These are phyloP conservation scores for Termitomyces sp. DNA, from an alignment of 768 basidiomycete species.

Conservation along the genomic window DNA sequence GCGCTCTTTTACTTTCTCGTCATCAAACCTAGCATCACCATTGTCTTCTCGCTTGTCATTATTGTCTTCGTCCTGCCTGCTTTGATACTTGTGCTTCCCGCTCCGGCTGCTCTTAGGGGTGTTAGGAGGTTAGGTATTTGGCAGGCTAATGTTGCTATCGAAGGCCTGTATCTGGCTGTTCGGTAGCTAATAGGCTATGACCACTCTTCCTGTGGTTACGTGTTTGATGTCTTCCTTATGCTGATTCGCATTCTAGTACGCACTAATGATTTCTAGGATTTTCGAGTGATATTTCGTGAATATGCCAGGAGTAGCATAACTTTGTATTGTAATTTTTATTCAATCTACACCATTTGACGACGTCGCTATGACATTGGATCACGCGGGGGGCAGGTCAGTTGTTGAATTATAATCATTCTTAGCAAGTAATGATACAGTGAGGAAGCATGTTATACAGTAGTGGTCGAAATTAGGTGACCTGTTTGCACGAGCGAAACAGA, in stretches of 20 bases:
- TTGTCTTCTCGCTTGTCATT: constrained; percentile 58
- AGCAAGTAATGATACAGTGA: background rate
- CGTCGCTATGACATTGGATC: background rate
- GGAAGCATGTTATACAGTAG: background rate
- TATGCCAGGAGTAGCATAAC: background rate
- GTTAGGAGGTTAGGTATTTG: constrained; percentile 69
- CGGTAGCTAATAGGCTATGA: constrained; percentile 25
- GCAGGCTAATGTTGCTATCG: constrained; percentile 83
- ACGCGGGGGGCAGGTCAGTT: too few relatives aligned
- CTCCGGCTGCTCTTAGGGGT: constrained; percentile 64
- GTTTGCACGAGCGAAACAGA: background rate
- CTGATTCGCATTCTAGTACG: background rate
- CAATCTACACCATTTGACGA: background rate
- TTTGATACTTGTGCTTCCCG: constrained; percentile 61
- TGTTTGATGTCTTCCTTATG: background rate
- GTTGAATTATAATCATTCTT: too few relatives aligned
- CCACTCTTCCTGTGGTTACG: background rate
- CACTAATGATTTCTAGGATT: background rate
- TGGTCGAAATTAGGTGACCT: background rate
- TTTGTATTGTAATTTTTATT: background rate
- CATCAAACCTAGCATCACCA: constrained; percentile 78
- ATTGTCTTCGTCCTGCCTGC: constrained; percentile 57
- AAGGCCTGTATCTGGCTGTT: constrained; percentile 55
- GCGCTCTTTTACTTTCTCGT: constrained; percentile 88
- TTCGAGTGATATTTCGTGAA: background rate